phyloP scores from a whole-genome alignment of 129 eudicot genomes.

The Artemisia tridentata region DNA sequence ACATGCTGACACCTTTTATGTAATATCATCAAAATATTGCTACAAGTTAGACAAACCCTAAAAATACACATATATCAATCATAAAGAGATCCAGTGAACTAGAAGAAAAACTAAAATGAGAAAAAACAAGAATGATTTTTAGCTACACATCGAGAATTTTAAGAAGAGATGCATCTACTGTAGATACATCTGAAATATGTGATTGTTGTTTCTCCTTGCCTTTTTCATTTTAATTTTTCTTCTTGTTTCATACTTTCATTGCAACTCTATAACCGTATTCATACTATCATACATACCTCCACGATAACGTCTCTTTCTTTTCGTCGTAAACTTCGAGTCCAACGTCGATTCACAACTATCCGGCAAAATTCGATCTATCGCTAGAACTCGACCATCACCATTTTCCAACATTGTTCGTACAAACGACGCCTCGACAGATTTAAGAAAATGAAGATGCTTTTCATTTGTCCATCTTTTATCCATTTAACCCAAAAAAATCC shows the following conservation, averaged over 20 bases:
- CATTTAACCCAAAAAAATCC: conserved; percentile 1
- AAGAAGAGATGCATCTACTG: too few species aligned
- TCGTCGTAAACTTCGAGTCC: conserved; percentile 16
- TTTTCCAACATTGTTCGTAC: conserved; percentile 33
- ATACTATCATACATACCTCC: conserved; percentile 28
- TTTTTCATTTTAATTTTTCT: too few species aligned
- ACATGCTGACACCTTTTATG: too few species aligned
- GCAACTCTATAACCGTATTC: too few species aligned
- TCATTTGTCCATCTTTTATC: conserved; percentile 48
- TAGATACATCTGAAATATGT: too few species aligned
- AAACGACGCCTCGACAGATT: conserved; percentile 45
- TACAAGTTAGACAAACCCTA: neutral
- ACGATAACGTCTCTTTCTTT: conserved; percentile 23
- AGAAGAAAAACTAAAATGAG: too few species aligned
- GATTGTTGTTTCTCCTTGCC: accelerated
- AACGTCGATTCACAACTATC: conserved; percentile 43
- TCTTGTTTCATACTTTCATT: too few species aligned
- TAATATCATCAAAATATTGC: too few species aligned
- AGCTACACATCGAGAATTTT: too few species aligned
- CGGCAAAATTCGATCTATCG: conserved; percentile 43
- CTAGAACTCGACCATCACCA: conserved; percentile 11
- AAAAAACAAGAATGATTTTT: too few species aligned
- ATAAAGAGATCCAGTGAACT: too few species aligned
- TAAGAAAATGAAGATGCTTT: conserved; percentile 36
- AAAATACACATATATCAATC: neutral